phyloP scores from a whole-genome alignment of 352 stramenopile genomes.

The Globisporangium canariense region DNA sequence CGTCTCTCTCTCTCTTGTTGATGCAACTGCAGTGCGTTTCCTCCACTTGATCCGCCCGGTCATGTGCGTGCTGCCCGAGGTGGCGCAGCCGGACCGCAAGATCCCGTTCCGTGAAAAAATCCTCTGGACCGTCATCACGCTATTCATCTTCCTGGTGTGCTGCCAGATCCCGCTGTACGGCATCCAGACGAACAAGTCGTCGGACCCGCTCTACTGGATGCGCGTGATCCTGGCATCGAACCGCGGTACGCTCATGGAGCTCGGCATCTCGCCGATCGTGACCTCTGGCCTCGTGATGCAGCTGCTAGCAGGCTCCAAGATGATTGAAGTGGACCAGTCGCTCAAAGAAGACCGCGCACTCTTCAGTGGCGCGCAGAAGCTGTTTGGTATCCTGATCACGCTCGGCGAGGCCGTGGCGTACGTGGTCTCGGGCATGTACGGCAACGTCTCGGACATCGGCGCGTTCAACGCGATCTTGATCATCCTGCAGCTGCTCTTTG shows the following conservation, averaged over 20 bases:
- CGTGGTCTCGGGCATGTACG: conserved; percentile 99
- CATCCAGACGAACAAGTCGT: conserved; percentile 97
- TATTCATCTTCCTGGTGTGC: conserved; percentile 99
- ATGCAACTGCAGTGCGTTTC: conserved; percentile 86
- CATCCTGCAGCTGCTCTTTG: conserved; percentile 98
- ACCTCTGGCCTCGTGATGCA: conserved; percentile 99
- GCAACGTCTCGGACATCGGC: conserved; percentile 96
- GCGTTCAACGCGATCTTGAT: conserved; percentile 99
- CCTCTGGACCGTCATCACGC: conserved; percentile 98
- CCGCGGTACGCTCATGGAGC: conserved; percentile 97
- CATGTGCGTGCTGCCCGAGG: conserved; percentile 98
- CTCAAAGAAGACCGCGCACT: conserved; percentile 98
- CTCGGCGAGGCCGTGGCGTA: conserved; percentile 98
- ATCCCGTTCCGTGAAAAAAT: conserved; percentile 99
- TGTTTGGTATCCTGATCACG: conserved; percentile 99
- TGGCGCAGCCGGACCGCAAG: conserved; percentile 95
- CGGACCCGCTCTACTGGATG: conserved; percentile 99
- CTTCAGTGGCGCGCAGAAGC: conserved; percentile 98
- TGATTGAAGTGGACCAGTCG: conserved; percentile 99
- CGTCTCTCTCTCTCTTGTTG: neutral
- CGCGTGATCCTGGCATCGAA: conserved; percentile 99
- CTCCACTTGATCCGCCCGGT: conserved; percentile 98
- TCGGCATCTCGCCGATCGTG: conserved; percentile 98
- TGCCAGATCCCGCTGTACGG: conserved; percentile 99
- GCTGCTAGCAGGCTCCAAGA: conserved; percentile 95